Percentiles rank a stretch among this genome's conserved stretches.
phyloP scores from a whole-genome alignment of 1,139 yeast species.

The Lodderomyces beijingensis region DNA sequence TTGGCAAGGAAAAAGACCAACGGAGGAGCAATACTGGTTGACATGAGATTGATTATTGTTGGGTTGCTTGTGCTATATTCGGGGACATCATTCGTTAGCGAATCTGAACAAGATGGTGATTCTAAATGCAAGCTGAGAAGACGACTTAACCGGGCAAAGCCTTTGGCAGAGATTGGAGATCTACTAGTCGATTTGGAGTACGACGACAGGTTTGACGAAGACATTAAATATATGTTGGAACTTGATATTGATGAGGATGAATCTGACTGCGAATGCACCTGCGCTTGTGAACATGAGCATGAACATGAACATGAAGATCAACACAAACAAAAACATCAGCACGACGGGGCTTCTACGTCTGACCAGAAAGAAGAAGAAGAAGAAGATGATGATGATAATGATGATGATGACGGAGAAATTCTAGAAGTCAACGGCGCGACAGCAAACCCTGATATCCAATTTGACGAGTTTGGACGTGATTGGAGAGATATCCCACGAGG shows the following conservation, averaged over 20 bases:
- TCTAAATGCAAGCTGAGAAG: slow-evolving; percentile 18
- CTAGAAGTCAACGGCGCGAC: slow-evolving; percentile 2
- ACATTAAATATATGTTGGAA: slow-evolving; percentile 66
- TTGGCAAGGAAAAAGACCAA: slow-evolving; percentile 51
- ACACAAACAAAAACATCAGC: too few relatives aligned
- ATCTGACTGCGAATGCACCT: slow-evolving; percentile 13
- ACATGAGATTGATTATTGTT: slow-evolving; percentile 39
- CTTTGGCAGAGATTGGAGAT: slow-evolving; percentile 44
- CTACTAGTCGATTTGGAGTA: slow-evolving; percentile 54
- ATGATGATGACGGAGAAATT: slow-evolving; percentile 1
- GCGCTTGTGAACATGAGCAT: slow-evolving; percentile 21
- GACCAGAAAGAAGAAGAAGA: slow-evolving; percentile 5
- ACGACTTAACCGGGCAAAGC: slow-evolving; percentile 20
- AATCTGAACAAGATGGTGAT: slow-evolving; percentile 12
- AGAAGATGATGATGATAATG: slow-evolving; percentile 5
- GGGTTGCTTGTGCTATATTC: slow-evolving; percentile 25
- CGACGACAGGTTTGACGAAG: slow-evolving; percentile 70
- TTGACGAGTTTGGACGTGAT: slow-evolving; percentile 58
- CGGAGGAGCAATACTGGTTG: slow-evolving; percentile 55
- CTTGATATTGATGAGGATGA: slow-evolving; percentile 30
- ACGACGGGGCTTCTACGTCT: slow-evolving; percentile 12
- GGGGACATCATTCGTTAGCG: slow-evolving; percentile 18
- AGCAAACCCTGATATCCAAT: slow-evolving; percentile 28
- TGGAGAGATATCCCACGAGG: slow-evolving; percentile 71
- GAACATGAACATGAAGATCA: slow-evolving; percentile 28